Conservation (phyloP, 768 basidiomycete species). For the Coprinopsis cinerea region DNA sequence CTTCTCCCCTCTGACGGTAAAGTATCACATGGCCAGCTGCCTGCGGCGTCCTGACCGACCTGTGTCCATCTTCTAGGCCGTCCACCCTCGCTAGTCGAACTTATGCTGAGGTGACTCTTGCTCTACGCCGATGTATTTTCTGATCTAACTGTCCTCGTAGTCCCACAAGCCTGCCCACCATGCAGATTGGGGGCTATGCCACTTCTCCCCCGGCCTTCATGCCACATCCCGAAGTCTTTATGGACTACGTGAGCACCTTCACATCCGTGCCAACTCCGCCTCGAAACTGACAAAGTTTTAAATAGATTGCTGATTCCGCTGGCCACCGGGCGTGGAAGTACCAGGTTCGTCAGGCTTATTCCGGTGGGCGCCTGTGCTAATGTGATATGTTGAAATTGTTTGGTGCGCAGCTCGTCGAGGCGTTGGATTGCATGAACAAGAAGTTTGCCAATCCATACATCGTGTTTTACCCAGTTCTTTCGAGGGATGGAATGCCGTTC, state of each 20-base stretch:
- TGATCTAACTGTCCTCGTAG: slow-evolving; percentile 23
- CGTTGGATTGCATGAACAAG: slow-evolving; percentile 74
- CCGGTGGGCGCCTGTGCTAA: too few species aligned
- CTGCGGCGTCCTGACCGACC: neutral
- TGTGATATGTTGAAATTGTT: too few species aligned
- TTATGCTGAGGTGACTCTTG: slow-evolving; percentile 59
- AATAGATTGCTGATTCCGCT: slow-evolving; percentile 65
- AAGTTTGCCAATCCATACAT: slow-evolving; percentile 78
- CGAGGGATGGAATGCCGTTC: slow-evolving; percentile 78
- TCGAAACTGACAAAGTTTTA: slow-evolving; percentile 12
- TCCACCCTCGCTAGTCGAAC: slow-evolving; percentile 62
- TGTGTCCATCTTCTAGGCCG: slow-evolving; percentile 37
- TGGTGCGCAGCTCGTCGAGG: slow-evolving; percentile 54
- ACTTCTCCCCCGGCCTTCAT: slow-evolving; percentile 46
- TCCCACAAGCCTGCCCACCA: slow-evolving; percentile 31
- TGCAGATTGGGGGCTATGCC: slow-evolving; percentile 40
- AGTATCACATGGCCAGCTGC: neutral
- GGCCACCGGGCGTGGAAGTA: slow-evolving; percentile 69
- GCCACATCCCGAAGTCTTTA: slow-evolving; percentile 80
- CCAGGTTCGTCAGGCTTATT: slow-evolving; percentile 43
- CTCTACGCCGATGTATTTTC: neutral
- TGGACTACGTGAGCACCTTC: slow-evolving; percentile 56
- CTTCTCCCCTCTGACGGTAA: slow-evolving; percentile 71
- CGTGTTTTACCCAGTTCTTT: slow-evolving; percentile 70
- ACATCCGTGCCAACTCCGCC: slow-evolving; percentile 4